Evolutionary conservation across 202 grass and related monocot genomes (phyloP), one percentile per base, ranked within the genome.

Genomic region (Zoysia matrella): DNA sequence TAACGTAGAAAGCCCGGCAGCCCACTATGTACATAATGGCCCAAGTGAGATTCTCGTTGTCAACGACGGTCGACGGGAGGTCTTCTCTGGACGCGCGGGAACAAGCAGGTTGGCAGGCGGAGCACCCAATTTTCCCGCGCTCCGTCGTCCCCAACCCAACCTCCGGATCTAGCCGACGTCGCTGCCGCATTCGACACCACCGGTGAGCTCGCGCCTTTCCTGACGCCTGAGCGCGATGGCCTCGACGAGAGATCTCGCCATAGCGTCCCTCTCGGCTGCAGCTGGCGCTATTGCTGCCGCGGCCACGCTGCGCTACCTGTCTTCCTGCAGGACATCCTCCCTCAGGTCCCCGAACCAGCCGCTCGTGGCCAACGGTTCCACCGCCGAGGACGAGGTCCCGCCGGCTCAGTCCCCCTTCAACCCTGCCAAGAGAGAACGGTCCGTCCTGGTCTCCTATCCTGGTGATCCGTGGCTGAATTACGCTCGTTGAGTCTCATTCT

Each of bases 361-460:
- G 9, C 70, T 60, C 36, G 42, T 69, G 53, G 73, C 55, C 52
- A 92, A 97, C 71, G 82, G 87, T 30, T 73, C 76, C 69, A 52
- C 51, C 69, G 6, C 61, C 43, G 53, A 73, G 9, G 8, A 55
- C 39, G 53, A 73, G 11, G 74, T 39, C 60, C 54, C 78, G 16
- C 69, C 43, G 8, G 65, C 55, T 66, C 91, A 83, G 73, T 90
- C 84, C 55, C 95, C 88, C 53, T 98, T 91, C 77, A 78, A 95
- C 52, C 67, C 90, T 10, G 55, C 89, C 82, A 95, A 95, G 76
- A 88, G 95, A 79, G 82, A 86, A 85, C 77, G 95, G 95, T 94
- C 68, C 52, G 69, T 83, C 15, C 73, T 67, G 4, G 11, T 50
- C 54, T 0, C 16, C 49, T 39, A 47, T 22, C 51, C 81, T 79